phyloP scores from a whole-genome alignment of 805 yeast genomes.

The Candida hungchunana region DNA sequence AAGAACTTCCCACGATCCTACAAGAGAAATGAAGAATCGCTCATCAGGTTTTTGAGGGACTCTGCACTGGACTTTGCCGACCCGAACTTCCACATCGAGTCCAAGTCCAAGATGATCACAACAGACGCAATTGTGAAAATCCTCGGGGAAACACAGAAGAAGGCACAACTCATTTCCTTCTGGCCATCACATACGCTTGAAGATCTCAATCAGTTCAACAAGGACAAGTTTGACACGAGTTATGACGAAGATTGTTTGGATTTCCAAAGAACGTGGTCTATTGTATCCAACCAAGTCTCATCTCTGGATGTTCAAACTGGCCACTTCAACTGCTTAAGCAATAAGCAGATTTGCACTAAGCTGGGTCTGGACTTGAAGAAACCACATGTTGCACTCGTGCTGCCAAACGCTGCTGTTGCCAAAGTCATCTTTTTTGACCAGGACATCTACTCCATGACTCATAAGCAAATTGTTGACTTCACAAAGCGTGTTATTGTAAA shows the following conservation, averaged over 20 bases:
- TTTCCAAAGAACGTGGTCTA: constrained; percentile 54
- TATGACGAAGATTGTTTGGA: constrained; percentile 47
- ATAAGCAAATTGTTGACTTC: constrained; percentile 38
- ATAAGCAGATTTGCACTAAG: constrained; percentile 46
- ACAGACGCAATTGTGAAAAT: constrained; percentile 42
- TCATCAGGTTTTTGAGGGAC: constrained; percentile 50
- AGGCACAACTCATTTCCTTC: constrained; percentile 57
- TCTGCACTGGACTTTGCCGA: constrained; percentile 44
- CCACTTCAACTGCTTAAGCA: constrained; percentile 56
- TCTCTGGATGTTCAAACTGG: constrained; percentile 38
- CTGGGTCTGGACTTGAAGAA: constrained; percentile 38
- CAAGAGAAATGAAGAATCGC: constrained; percentile 43
- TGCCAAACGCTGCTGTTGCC: constrained; percentile 45
- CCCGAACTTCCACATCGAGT: constrained; percentile 35
- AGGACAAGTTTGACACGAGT: constrained; percentile 36
- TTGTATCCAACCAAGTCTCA: constrained; percentile 45
- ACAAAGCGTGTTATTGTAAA: constrained; percentile 45
- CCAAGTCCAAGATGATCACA: constrained; percentile 37
- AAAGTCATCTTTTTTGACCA: constrained; percentile 35
- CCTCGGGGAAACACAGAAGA: constrained; percentile 36
- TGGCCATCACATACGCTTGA: constrained; percentile 53
- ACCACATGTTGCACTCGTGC: constrained; percentile 47
- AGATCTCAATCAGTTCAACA: constrained; percentile 29
- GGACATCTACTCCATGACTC: constrained; percentile 17
- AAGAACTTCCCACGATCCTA: constrained; percentile 45